These are phyloP conservation scores for Coriolopsis trogii DNA, from an alignment of 1,284 basidiomycete species.

Conservation along the genomic window DNA sequence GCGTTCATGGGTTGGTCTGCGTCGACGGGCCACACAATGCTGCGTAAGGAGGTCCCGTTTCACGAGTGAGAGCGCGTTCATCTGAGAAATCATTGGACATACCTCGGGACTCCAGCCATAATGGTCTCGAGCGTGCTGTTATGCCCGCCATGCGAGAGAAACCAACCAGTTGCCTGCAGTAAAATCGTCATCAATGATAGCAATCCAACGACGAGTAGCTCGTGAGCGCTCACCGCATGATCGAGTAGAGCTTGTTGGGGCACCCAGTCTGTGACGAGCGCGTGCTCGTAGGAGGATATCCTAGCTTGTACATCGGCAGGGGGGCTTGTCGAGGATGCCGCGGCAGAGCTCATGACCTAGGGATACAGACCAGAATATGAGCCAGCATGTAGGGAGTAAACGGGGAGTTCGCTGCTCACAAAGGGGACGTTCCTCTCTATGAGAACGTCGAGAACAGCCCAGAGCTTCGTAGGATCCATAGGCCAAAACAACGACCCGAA, in stretches of 20 bases:
- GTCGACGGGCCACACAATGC: constrained; percentile 27
- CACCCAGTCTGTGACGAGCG: constrained; percentile 3
- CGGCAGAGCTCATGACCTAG: constrained; percentile 24
- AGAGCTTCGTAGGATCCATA: constrained; percentile 3
- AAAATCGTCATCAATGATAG: neutral
- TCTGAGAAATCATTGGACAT: neutral
- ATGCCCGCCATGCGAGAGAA: constrained; percentile 27
- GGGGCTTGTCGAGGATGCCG: constrained; percentile 2
- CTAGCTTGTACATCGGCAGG: constrained; percentile 6
- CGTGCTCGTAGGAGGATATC: neutral
- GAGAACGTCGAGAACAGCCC: constrained; percentile 13
- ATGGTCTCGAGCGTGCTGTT: constrained; percentile 25
- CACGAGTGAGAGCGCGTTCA: neutral
- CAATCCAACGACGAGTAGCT: neutral
- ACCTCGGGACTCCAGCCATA: constrained; percentile 17
- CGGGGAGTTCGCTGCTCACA: constrained; percentile 6
- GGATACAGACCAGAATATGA: neutral
- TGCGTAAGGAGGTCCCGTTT: neutral
- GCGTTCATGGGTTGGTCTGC: constrained; percentile 32
- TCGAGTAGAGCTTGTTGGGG: constrained; percentile 5
- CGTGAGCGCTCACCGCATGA: neutral
- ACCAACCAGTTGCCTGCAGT: constrained; percentile 18
- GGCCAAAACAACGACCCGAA: constrained; percentile 24
- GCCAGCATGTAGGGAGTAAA: neutral
- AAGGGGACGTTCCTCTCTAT: constrained; percentile 19